These are phyloP conservation scores for Plasmodium malariae DNA, from an alignment of 169 alveolate genomes.

Conservation along the genomic window DNA sequence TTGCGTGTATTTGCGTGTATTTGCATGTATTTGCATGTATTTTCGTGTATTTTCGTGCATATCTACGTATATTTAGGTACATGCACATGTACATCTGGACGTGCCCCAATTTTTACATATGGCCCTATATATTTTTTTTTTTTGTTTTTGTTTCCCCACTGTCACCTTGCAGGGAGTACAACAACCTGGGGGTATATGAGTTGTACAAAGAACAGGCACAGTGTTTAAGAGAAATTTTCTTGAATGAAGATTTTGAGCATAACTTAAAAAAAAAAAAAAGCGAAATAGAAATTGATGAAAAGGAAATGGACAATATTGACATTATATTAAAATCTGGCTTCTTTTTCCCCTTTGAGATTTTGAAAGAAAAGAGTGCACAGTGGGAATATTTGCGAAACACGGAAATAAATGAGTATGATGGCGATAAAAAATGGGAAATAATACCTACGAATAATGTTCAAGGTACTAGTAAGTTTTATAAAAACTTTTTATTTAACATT, in stretches of 20 bases:
- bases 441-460: background rate
- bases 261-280: background rate
- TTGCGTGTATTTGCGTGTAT: too few species aligned
- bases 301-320: background rate
- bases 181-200: slow-evolving; percentile 22
- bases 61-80: too few species aligned
- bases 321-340: slow-evolving; percentile 8
- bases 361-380: background rate
- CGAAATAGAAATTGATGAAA: background rate
- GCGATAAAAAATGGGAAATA: background rate
- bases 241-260: slow-evolving; percentile 35
- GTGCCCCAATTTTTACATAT: background rate
- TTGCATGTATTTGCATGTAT: too few species aligned
- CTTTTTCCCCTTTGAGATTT: slow-evolving; percentile 22
- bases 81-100: background rate
- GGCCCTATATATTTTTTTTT: background rate
- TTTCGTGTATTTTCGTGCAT: too few species aligned
- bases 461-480: slow-evolving; percentile 5
- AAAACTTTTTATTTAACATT: slow-evolving; percentile 38
- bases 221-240: slow-evolving; percentile 21
- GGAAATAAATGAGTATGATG: too few species aligned
- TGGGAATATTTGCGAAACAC: background rate
- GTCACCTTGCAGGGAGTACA: slow-evolving; percentile 32
- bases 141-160: background rate
- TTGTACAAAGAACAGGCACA: slow-evolving; percentile 48